Conservation (phyloP, 192 early-diverging fungal genomes). For the Phycomyces nitens region DNA sequence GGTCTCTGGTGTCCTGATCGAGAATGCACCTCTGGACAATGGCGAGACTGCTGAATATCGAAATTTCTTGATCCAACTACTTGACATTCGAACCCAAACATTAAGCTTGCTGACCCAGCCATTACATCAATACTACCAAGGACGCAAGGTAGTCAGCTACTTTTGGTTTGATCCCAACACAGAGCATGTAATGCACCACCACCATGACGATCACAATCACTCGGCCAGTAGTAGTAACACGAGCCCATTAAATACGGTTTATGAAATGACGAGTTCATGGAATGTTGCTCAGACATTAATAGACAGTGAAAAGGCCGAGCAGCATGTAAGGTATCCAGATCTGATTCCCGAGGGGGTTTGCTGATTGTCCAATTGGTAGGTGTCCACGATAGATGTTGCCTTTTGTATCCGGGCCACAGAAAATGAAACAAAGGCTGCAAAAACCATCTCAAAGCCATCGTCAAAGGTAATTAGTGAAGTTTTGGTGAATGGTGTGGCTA, state of each 20-base stretch:
- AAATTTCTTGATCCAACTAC: constrained; percentile 55
- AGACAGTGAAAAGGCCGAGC: constrained; percentile 38
- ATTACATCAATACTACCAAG: constrained; percentile 61
- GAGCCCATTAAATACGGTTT: constrained; percentile 38
- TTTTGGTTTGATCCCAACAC: constrained; percentile 56
- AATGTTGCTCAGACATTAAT: constrained; percentile 18
- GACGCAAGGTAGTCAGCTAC: constrained; percentile 59
- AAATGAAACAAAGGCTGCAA: constrained; percentile 30
- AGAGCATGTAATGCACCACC: constrained; percentile 62
- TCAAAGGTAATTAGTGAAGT: constrained; percentile 18
- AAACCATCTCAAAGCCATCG: constrained; percentile 29
- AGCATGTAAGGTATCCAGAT: constrained; percentile 26
- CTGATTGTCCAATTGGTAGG: too few species aligned
- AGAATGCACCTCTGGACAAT: constrained; percentile 72
- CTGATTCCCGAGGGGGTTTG: too few species aligned
- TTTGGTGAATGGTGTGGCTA: too few species aligned
- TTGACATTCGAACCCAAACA: constrained; percentile 57
- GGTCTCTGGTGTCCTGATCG: constrained; percentile 60
- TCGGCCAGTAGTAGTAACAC: constrained; percentile 25
- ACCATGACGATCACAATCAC: constrained; percentile 42
- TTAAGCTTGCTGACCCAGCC: constrained; percentile 50
- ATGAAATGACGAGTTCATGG: constrained; percentile 37
- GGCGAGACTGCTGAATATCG: constrained; percentile 78
- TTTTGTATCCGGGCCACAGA: constrained; percentile 38
- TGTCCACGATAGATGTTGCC: constrained; percentile 33